phyloP scores from a whole-genome alignment of 768 basidiomycete genomes.

The Collybia sp. region DNA sequence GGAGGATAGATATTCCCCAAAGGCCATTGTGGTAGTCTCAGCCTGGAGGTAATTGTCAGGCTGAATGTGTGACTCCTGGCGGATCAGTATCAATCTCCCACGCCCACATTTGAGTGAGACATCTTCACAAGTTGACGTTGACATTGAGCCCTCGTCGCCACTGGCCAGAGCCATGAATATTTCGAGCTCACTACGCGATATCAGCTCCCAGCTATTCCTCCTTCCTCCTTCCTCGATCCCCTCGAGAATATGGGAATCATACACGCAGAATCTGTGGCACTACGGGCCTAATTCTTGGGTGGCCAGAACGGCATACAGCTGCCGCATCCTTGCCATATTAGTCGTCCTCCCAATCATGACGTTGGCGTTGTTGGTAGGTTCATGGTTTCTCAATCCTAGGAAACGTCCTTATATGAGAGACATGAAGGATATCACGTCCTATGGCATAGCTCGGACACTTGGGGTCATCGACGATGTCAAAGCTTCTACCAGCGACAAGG shows the following conservation, averaged over 20 bases:
- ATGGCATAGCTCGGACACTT: constrained; percentile 78
- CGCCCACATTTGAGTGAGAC: too few relatives aligned
- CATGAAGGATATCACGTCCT: constrained; percentile 70
- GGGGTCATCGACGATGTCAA: constrained; percentile 73
- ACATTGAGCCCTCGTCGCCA: too few relatives aligned
- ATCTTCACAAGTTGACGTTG: too few relatives aligned
- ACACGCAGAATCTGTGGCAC: constrained; percentile 59
- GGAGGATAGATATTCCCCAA: constrained; percentile 17
- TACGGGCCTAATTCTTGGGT: constrained; percentile 68
- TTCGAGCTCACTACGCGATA: neutral
- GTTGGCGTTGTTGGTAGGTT: constrained; percentile 49
- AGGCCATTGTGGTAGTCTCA: constrained; percentile 8
- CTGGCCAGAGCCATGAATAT: too few relatives aligned
- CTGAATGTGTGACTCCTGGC: too few relatives aligned
- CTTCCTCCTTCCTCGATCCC: constrained; percentile 33
- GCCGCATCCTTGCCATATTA: constrained; percentile 62
- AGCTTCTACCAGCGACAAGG: constrained; percentile 64
- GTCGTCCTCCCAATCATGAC: constrained; percentile 59
- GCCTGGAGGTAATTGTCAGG: too few relatives aligned
- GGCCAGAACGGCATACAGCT: constrained; percentile 54
- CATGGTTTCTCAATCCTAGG: neutral
- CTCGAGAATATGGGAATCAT: constrained; percentile 49
- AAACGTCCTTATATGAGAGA: neutral
- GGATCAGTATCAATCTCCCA: too few relatives aligned
- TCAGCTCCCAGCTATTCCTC: constrained; percentile 12